Base-by-base conservation (phyloP, 495 filamentous ascomycete genomes). In the Glonium stellatum region DNA sequence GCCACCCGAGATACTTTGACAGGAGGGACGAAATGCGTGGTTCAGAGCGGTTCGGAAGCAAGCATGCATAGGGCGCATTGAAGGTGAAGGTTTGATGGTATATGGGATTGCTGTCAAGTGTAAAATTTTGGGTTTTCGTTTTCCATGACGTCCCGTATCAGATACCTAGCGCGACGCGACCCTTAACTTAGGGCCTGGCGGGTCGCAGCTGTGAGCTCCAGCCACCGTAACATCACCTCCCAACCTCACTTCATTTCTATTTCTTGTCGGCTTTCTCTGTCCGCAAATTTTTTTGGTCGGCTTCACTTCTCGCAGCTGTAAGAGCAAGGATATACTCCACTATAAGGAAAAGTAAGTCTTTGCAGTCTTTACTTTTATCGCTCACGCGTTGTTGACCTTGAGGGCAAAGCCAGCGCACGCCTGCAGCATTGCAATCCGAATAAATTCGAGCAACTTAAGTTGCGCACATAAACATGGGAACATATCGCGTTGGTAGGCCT, bases 401-500 rank as follows among this genome's bases (percentile, higher is more conserved):
- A 31, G 27, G n/a, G 27, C 6, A 31, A 31, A 31, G 27, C 27
- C 27, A 31, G 27, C 27, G 2, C 39, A 44, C 18, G 13, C 12
- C 13, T 44, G 39, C 39, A 11, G 4, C 39, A 11, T 44, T 11
- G 11, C 22, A 36, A 34, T 37, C 52, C 19, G 27, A 31, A 34
- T 55, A 5, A 27, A 18, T 15, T 1, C 34, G 18, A 55, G 6
- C 39, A 44, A 18, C 13, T 44, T 11, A 44, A 44, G 13, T 1
- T 11, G 13, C 10, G 10, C 5, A 11, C 15, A 22, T 9, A 53
- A 44, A 39, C 9, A 34, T 60, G 55, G 51, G 48, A 19, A 35
- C 54, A 51, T 71, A 71, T 52, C 69, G 69, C 36, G 23, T 69
- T 42, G 67, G 67, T 69, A 57, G 59, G 59, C 54, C 6, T 31